Evolutionary conservation across 495 filamentous ascomycete genomes (phyloP), one percentile per base, ranked within the genome.

Genomic region (Talaromyces ruber): DNA sequence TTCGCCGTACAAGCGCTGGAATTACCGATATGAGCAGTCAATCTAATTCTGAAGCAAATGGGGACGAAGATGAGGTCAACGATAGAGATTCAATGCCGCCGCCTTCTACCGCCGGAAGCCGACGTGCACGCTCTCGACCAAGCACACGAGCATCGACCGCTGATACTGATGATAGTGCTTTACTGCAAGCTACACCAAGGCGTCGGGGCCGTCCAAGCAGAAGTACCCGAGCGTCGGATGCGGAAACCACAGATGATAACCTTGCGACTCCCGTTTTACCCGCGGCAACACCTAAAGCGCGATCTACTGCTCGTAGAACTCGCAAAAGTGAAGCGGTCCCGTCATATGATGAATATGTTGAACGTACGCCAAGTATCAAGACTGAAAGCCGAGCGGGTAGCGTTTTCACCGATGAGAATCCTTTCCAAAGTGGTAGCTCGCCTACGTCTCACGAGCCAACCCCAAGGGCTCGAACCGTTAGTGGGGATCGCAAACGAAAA

Each of bases 361-460:
- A 71, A 24, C 58, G 65, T 8, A 67, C 58, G 16, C 66, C 70
- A 21, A 64, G 66, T 32, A 62, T 76, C 50, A 82, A 74, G 70
- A 69, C 64, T 30, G 69, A 78, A 61, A 65, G 69, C 14, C 69
- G 62, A 22, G 71, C 75, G 12, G 81, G 82, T 22, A 84, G 79
- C 67, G 82, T 89, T 63, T 96, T 98, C 73, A 88, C 86, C 32
- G 78, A 83, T 67, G 92, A 98, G 54, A 98, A 98, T 67, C 93
- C 94, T 1, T 98, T 98, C 67, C 94, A 98, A 70, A 94, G 90
- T 68, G 92, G 91, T 14, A 84, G 83, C 64, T 84, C 86, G 6
- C 83, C 84, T 1, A 72, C 73, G 29, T 65, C 69, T n/a, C 72
- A 70, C 53, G 71, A 69, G 21, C 70, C 65, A 29, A 67, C 58